Conservation (phyloP, 768 basidiomycete genomes). For the Hygrocybe coccinea region DNA sequence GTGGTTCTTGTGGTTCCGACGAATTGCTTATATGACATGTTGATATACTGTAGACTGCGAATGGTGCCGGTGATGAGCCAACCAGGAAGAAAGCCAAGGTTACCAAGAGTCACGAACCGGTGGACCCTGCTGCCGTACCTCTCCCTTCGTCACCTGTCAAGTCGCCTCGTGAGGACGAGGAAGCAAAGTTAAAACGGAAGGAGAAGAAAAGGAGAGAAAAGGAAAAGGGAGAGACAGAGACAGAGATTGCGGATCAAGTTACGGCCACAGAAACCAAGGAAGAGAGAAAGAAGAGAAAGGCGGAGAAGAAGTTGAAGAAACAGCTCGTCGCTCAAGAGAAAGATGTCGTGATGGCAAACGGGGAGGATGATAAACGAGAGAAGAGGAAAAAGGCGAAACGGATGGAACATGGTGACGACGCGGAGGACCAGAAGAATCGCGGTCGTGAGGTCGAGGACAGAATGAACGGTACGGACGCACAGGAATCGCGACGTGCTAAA, state of each 20-base stretch:
- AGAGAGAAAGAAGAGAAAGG: neutral
- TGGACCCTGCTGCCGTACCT: constrained; percentile 12
- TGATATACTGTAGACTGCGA: no score
- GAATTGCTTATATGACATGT: no score
- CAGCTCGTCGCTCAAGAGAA: neutral
- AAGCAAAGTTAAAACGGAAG: constrained; percentile 8
- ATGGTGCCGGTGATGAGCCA: no score
- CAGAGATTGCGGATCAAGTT: constrained; percentile 17
- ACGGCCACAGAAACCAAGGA: constrained; percentile 17
- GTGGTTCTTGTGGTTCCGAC: no score
- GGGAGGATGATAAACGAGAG: no score
- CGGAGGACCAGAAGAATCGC: no score
- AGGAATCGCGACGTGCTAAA: no score
- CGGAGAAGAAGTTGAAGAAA: constrained; percentile 10
- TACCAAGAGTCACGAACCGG: constrained; percentile 8
- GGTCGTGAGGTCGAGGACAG: no score
- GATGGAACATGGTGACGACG: no score
- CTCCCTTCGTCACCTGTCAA: constrained; percentile 8
- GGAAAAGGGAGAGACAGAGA: constrained; percentile 20
- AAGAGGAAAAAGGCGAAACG: no score
- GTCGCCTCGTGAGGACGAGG: constrained; percentile 12
- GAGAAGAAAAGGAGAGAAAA: constrained; percentile 23
- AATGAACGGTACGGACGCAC: no score
- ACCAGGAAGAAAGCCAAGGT: constrained; percentile 8
- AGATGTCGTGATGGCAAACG: neutral